phyloP scores from a whole-genome alignment of 768 basidiomycete species.

The Boletus rufocinnamomeus region DNA sequence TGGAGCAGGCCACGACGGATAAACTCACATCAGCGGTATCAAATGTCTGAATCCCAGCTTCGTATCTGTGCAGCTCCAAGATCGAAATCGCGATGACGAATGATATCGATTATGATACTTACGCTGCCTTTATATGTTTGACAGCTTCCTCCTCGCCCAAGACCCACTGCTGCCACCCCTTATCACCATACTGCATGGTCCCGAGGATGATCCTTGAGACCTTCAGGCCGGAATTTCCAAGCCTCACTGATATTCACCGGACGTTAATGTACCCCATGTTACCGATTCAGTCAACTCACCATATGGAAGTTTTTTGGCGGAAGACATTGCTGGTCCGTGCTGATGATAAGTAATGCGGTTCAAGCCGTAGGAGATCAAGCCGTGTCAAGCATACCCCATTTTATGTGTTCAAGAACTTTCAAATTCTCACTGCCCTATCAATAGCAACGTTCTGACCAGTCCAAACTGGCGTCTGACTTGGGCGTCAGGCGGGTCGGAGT shows the following conservation, averaged over 20 bases:
- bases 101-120: constrained; percentile 12
- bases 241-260: constrained; percentile 33
- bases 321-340: constrained; percentile 19
- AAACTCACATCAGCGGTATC: constrained; percentile 36
- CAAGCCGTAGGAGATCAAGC: not conserved
- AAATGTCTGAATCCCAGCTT: constrained; percentile 39
- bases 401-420: not conserved
- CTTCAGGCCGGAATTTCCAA: constrained; percentile 51
- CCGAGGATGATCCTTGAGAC: constrained; percentile 55
- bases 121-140: constrained; percentile 52
- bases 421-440: constrained; percentile 22
- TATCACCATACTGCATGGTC: constrained; percentile 46
- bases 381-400: not conserved
- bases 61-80: constrained; percentile 29
- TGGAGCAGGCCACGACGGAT: not conserved
- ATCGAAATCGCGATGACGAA: not conserved
- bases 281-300: constrained; percentile 25
- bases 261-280: not conserved
- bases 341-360: not conserved
- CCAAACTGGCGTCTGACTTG: constrained; percentile 5
- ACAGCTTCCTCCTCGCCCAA: constrained; percentile 46
- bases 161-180: constrained; percentile 58
- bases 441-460: constrained; percentile 4
- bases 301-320: constrained; percentile 33
- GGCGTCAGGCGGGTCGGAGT: not conserved